phyloP scores from a whole-genome alignment of 176 grass and related monocot species.

The Zea mays region DNA sequence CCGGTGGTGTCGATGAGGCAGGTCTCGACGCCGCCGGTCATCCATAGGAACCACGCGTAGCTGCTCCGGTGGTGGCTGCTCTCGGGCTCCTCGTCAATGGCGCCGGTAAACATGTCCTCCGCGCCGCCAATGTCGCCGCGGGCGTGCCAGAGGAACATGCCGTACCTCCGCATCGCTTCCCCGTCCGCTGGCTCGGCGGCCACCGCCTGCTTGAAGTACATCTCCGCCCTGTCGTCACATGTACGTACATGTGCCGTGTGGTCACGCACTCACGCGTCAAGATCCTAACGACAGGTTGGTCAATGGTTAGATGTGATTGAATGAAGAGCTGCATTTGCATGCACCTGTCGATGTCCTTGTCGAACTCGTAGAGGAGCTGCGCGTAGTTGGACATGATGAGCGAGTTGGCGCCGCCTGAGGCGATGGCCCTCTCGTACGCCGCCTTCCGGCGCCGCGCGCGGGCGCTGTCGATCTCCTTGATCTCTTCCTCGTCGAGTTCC shows the following conservation, averaged over 20 bases:
- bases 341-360: constrained; percentile 59
- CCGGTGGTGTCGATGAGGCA: constrained; percentile 50
- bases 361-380: constrained; percentile 84
- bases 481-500: constrained; percentile 21
- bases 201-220: constrained; percentile 72
- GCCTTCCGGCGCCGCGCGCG: constrained; percentile 38
- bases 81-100: constrained; percentile 62
- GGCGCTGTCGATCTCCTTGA: neutral
- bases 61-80: constrained; percentile 56
- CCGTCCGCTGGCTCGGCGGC: constrained; percentile 62
- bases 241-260: no score
- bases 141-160: constrained; percentile 75
- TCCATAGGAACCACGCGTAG: constrained; percentile 85
- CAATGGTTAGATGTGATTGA: neutral
- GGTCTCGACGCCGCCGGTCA: constrained; percentile 63
- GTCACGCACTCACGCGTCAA: neutral
- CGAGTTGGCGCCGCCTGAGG: constrained; percentile 48
- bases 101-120: constrained; percentile 75
- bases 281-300: neutral
- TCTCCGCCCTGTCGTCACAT: constrained; percentile 54
- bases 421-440: constrained; percentile 70
- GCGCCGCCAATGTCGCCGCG: constrained; percentile 54
- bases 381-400: constrained; percentile 91
- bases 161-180: constrained; percentile 78
- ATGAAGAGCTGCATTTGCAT: neutral